Evolutionary conservation across 139 green algal genomes (phyloP).

Genomic region (Ettlia oleoabundans): DNA sequence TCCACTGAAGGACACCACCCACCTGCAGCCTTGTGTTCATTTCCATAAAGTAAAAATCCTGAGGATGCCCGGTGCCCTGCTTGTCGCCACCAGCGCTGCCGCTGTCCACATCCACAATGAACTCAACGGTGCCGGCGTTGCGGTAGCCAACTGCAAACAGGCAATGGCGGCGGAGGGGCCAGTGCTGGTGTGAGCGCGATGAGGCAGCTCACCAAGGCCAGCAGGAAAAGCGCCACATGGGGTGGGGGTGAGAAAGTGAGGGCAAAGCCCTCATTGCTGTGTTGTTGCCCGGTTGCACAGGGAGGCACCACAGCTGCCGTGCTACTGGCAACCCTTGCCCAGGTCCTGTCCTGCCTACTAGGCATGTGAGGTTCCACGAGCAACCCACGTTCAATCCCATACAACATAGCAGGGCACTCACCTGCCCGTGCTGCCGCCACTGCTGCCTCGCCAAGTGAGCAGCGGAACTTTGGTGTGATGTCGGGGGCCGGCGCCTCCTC

Average conservation of each 20-base stretch:
- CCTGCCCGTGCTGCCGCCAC: constrained; percentile 80
- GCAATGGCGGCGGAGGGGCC: neutral
- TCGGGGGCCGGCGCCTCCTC: constrained; percentile 85
- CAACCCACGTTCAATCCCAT: too few species aligned
- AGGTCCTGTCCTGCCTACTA: too few species aligned
- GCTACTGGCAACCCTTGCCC: too few species aligned
- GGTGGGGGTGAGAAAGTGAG: neutral
- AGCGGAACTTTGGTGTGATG: constrained; percentile 56
- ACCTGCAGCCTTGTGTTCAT: constrained; percentile 97
- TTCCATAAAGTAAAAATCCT: constrained; percentile 56
- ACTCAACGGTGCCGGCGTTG: constrained; percentile 93
- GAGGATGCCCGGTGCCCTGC: neutral
- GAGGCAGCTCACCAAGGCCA: neutral
- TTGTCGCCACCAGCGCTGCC: constrained; percentile 80
- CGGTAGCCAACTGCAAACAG: constrained; percentile 77
- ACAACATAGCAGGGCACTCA: too few species aligned
- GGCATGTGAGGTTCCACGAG: too few species aligned
- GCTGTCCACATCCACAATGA: constrained; percentile 84
- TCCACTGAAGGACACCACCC: too few species aligned
- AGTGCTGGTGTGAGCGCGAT: neutral
- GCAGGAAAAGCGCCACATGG: neutral
- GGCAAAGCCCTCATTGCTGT: neutral
- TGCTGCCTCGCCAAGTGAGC: constrained; percentile 74
- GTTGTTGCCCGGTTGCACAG: neutral
- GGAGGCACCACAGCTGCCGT: too few species aligned